These are phyloP conservation scores for Cladorrhinum samala DNA, from an alignment of 495 filamentous ascomycete species.

Conservation along the genomic window DNA sequence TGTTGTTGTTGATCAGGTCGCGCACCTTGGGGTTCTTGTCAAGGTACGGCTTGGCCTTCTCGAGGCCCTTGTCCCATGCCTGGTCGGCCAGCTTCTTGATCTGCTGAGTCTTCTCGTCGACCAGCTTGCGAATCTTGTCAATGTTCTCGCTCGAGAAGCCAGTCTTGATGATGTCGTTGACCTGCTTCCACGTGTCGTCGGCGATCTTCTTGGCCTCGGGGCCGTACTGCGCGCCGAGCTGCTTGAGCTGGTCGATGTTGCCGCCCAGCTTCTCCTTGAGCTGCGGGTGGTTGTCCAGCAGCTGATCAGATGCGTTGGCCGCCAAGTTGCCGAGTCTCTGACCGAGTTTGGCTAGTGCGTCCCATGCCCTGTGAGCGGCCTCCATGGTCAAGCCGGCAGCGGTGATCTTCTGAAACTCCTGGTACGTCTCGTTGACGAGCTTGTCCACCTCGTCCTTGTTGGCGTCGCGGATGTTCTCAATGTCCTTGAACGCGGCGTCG, in stretches of 20 bases:
- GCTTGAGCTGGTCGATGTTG: conserved; percentile 53
- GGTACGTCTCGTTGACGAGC: conserved; percentile 54
- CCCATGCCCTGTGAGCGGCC: conserved; percentile 45
- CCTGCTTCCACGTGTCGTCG: conserved; percentile 57
- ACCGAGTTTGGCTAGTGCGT: conserved; percentile 48
- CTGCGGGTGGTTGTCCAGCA: conserved; percentile 59
- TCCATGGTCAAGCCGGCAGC: conserved; percentile 46
- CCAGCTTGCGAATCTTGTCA: conserved; percentile 49
- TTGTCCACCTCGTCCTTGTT: conserved; percentile 58
- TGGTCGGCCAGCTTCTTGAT: conserved; percentile 56
- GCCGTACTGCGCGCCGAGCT: conserved; percentile 57
- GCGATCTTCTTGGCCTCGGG: conserved; percentile 64
- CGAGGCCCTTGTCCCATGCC: conserved; percentile 56
- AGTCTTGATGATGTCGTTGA: conserved; percentile 47
- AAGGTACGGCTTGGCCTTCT: conserved; percentile 55
- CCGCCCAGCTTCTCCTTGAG: conserved; percentile 63
- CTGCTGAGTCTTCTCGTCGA: conserved; percentile 60
- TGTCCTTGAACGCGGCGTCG: conserved; percentile 55
- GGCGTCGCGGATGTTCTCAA: conserved; percentile 52
- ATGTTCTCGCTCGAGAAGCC: conserved; percentile 45
- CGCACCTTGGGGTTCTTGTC: conserved; percentile 63
- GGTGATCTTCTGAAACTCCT: conserved; percentile 47
- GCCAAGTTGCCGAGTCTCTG: conserved; percentile 47
- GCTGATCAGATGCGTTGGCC: conserved; percentile 48
- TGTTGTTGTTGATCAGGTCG: conserved; percentile 56